Conservation (phyloP, 2,329 filamentous ascomycete genomes). For the Colletotrichum sp. region DNA sequence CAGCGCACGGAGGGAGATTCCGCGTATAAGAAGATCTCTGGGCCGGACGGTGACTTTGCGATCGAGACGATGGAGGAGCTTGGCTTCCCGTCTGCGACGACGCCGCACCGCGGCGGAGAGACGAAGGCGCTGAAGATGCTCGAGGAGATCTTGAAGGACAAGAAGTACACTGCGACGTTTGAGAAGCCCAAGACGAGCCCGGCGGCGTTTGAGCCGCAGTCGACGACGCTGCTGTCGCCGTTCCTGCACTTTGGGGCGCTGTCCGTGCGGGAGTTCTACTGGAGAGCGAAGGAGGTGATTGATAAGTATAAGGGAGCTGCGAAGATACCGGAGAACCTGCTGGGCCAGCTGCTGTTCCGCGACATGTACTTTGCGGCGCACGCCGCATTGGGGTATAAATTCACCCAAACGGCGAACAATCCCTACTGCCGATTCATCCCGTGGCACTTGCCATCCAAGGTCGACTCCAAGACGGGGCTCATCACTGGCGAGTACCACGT, state of each 20-base stretch:
- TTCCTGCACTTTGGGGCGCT: conserved; percentile 78
- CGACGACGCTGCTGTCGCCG: conserved; percentile 76
- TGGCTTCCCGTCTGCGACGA: conserved; percentile 68
- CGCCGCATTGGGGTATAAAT: conserved; percentile 67
- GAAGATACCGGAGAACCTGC: conserved; percentile 70
- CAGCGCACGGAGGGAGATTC: conserved; percentile 59
- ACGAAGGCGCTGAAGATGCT: conserved; percentile 64
- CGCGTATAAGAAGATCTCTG: conserved; percentile 66
- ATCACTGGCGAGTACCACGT: conserved; percentile 67
- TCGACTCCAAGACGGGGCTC: conserved; percentile 47
- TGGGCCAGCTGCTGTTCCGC: conserved; percentile 76
- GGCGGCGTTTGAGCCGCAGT: conserved; percentile 73
- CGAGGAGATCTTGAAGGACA: conserved; percentile 62
- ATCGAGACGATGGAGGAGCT: conserved; percentile 76
- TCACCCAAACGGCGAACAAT: conserved; percentile 71
- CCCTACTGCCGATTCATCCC: conserved; percentile 74
- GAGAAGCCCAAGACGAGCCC: conserved; percentile 79
- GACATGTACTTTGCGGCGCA: conserved; percentile 88
- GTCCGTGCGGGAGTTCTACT: conserved; percentile 75
- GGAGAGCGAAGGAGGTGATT: conserved; percentile 69
- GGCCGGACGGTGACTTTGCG: conserved; percentile 71
- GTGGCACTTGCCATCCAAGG: conserved; percentile 75
- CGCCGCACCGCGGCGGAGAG: conserved; percentile 75
- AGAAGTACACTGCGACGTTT: conserved; percentile 74
- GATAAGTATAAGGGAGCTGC: conserved; percentile 61